phyloP scores from a whole-genome alignment of 306 rosid species.

The Cicer cuneatum region DNA sequence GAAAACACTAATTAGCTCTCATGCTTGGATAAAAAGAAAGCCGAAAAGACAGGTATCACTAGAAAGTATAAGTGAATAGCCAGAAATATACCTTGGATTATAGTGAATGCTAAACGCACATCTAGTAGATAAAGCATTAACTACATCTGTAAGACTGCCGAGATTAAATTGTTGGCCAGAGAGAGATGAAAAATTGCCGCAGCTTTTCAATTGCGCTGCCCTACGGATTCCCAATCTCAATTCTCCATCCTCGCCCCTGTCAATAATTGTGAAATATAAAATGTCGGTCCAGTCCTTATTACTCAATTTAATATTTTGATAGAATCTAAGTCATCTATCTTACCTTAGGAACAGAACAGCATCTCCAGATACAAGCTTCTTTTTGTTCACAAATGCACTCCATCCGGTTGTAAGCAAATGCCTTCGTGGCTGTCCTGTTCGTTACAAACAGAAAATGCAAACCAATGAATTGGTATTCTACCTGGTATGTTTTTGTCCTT shows the following conservation, averaged over 20 bases:
- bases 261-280: conserved; percentile 14
- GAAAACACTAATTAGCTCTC: conserved; percentile 25
- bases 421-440: conserved; percentile 87
- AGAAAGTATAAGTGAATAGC: conserved; percentile 5
- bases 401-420: conserved; percentile 97
- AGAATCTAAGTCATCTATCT: conserved; percentile 1
- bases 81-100: conserved; percentile 74
- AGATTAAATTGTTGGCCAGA: conserved; percentile 61
- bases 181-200: conserved; percentile 47
- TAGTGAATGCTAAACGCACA: conserved; percentile 67
- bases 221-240: conserved; percentile 85
- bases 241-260: conserved; percentile 89
- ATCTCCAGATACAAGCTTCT: conserved; percentile 91
- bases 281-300: background rate
- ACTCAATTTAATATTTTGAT: conserved; percentile 7
- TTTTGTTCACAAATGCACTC: conserved; percentile 97
- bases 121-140: conserved; percentile 64
- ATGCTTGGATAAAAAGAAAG: background rate
- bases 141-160: conserved; percentile 58
- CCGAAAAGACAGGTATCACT: background rate
- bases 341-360: conserved; percentile 94
- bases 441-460: conserved; percentile 32
- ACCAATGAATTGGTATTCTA: conserved; percentile 8
- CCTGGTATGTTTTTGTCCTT: background rate
- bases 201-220: conserved; percentile 73